Evolutionary conservation across 1,139 yeast genomes (phyloP), one percentile per base, ranked within the genome.

Genomic region (Yamadazyma taylorii): DNA sequence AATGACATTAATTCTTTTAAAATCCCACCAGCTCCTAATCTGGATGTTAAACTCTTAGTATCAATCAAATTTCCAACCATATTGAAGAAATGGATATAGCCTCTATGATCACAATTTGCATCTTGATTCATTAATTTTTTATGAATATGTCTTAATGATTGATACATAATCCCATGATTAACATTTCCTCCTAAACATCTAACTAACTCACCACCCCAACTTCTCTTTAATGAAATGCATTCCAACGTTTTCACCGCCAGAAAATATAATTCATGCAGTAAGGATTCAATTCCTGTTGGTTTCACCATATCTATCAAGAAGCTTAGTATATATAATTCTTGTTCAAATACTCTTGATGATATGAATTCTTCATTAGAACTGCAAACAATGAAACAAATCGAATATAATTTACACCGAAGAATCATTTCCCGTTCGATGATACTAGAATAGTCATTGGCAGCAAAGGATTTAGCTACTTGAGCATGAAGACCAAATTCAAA

Each of bases 161-260:
- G 90, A 63, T 84, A 86, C 30, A 90, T 55, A 6, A 81, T 63
- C 0, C 97, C 97, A 58, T 90, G 96, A 40, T 81, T 81, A 25
- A 90, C 89, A 53, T 88, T 88, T 4, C 94, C 97, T n/a, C 94
- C 88, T 49, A 89, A 62, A n/a, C 88, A 80, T 42, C 88, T 72
- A 39, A 89, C 72, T 24, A 90, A 72, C 47, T 90, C 97, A 33
- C 83, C 73, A 16, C 92, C 82, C 77, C 90, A 84, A 3, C 75
- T 74, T 35, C 80, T 78, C 51, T 81, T 83, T 32, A 76, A 66
- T 2, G 95, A 78, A 12, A 88, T 78, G 43, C 83, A 78, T 45
- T 86, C 87, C 42, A 90, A 69, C 0, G 92, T 78, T 46, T 79
- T 78, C 35, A 83, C 60, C 0, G 92, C 87, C 36, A 81, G 74